Evolutionary conservation across 1,284 basidiomycete genomes (phyloP).

Genomic region (Irpex sp.): DNA sequence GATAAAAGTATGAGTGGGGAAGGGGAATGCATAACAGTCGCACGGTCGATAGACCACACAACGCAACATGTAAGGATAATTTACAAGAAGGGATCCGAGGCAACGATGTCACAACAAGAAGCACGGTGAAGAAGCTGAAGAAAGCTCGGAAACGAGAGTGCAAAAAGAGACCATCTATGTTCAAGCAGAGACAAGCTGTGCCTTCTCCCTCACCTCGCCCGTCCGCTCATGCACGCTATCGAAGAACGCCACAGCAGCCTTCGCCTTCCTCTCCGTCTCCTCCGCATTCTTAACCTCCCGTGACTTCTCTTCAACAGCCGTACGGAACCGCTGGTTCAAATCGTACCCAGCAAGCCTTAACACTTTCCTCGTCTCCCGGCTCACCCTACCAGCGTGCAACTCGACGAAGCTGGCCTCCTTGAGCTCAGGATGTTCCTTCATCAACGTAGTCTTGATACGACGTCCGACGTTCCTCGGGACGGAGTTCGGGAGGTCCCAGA

Average conservation of each 20-base stretch:
- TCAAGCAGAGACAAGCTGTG: slow-evolving; percentile 19
- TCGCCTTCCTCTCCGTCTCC: slow-evolving; percentile 65
- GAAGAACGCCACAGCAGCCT: slow-evolving; percentile 76
- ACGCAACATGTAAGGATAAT: neutral
- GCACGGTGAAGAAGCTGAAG: neutral
- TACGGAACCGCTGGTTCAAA: slow-evolving; percentile 79
- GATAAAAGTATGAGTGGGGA: neutral
- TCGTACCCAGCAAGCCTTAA: slow-evolving; percentile 93
- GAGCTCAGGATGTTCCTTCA: slow-evolving; percentile 35
- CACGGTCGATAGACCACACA: neutral
- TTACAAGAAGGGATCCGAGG: neutral
- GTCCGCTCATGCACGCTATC: slow-evolving; percentile 55
- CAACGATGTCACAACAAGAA: neutral
- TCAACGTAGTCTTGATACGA: slow-evolving; percentile 61
- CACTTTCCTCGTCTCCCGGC: slow-evolving; percentile 92
- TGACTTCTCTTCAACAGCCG: slow-evolving; percentile 74
- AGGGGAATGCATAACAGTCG: neutral
- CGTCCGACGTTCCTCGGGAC: slow-evolving; percentile 92
- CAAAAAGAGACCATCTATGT: neutral
- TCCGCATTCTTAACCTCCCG: slow-evolving; percentile 81
- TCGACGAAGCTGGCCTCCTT: slow-evolving; percentile 59
- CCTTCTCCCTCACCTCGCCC: slow-evolving; percentile 47
- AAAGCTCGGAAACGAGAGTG: neutral
- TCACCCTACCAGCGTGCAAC: slow-evolving; percentile 69
- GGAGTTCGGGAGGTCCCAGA: slow-evolving; percentile 86